Evolutionary conservation across 2,329 filamentous ascomycete genomes (phyloP).

Genomic region (Alternaria sp.): DNA sequence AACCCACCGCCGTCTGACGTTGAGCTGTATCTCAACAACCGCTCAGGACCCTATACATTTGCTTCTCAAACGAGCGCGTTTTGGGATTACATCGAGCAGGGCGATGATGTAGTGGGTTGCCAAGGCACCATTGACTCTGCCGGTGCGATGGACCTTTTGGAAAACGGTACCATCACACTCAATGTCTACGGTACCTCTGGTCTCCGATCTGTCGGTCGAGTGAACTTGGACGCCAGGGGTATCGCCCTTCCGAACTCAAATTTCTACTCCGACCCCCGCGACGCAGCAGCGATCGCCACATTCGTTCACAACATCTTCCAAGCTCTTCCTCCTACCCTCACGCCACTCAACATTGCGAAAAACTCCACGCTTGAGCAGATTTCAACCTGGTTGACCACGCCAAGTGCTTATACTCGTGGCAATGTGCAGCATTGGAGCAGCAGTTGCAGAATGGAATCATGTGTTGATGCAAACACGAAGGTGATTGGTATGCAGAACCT

Average conservation of each 20-base stretch:
- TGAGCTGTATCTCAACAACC: conserved; percentile 57
- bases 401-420: conserved; percentile 58
- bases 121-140: conserved; percentile 64
- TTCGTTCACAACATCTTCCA: conserved; percentile 63
- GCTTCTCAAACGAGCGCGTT: conserved; percentile 63
- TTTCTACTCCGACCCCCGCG: conserved; percentile 58
- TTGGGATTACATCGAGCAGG: conserved; percentile 59
- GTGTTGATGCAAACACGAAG: conserved; percentile 58
- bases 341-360: conserved; percentile 59
- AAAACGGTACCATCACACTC: conserved; percentile 61
- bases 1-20: conserved; percentile 54
- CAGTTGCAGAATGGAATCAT: conserved; percentile 60
- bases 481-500: conserved; percentile 61
- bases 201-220: conserved; percentile 58
- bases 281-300: conserved; percentile 58
- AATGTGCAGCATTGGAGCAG: conserved; percentile 64
- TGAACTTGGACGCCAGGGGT: conserved; percentile 57
- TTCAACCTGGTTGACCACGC: conserved; percentile 59
- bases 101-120: conserved; percentile 56
- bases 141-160: conserved; percentile 53
- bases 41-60: conserved; percentile 63
- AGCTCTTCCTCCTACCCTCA: conserved; percentile 54
- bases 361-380: conserved; percentile 60
- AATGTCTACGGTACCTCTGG: conserved; percentile 67
- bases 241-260: conserved; percentile 53